These are phyloP conservation scores for Pterula multifida DNA, from an alignment of 1,284 basidiomycete species.

Conservation along the genomic window DNA sequence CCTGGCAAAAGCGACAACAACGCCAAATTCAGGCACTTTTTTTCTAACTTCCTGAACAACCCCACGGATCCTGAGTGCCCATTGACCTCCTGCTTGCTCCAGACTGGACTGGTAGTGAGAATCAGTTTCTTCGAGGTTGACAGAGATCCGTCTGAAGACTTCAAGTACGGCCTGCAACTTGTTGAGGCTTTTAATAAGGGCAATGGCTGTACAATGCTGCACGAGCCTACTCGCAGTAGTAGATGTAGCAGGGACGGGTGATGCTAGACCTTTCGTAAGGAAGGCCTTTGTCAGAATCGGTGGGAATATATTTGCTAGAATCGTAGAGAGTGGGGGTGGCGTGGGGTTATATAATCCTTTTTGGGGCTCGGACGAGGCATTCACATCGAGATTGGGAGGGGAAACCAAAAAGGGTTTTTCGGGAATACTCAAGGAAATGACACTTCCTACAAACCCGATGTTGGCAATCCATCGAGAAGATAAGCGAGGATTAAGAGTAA, in stretches of 20 bases:
- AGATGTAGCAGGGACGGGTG: conserved; percentile 27
- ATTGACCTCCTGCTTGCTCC: conserved; percentile 43
- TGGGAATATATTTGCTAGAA: conserved; percentile 72
- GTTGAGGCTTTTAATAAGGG: conserved; percentile 56
- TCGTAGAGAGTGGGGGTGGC: conserved; percentile 58
- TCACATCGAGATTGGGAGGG: conserved; percentile 11
- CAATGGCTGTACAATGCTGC: conserved; percentile 71
- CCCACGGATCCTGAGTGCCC: conserved; percentile 51
- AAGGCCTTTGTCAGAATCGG: conserved; percentile 49
- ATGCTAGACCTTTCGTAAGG: conserved; percentile 71
- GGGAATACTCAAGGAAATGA: conserved; percentile 71
- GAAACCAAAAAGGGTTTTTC: conserved; percentile 45
- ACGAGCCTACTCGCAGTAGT: conserved; percentile 33
- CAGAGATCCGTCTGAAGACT: conserved; percentile 38
- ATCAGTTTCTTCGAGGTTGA: conserved; percentile 49
- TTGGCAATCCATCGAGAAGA: conserved; percentile 87
- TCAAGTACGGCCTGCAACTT: conserved; percentile 54
- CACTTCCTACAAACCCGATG: conserved; percentile 67
- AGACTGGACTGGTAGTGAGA: not conserved
- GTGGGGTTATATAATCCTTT: conserved; percentile 43
- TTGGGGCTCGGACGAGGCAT: conserved; percentile 16
- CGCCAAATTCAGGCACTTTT: conserved; percentile 75
- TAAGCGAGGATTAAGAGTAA: conserved; percentile 78
- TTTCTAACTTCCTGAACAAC: conserved; percentile 66
- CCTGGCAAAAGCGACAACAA: conserved; percentile 56